A percentile compares a stretch with the other conserved stretches of the same genome.
phyloP scores from a whole-genome alignment of 768 basidiomycete species.

The Asterophora parasitica region DNA sequence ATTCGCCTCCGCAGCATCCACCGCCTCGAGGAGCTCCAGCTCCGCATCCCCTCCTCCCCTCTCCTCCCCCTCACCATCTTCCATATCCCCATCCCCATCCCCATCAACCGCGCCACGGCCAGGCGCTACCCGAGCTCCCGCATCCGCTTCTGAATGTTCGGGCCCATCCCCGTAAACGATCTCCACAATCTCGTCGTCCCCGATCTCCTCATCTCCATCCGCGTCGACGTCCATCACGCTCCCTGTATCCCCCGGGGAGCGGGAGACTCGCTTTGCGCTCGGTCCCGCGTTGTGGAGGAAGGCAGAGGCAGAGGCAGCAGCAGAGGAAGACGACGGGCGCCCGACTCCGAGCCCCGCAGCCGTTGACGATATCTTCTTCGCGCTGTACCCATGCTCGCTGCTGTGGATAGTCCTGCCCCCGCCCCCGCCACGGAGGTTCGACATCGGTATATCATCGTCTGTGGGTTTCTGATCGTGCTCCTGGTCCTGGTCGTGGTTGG shows the following conservation, averaged over 20 bases:
- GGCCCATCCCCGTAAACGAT: conserved; percentile 17
- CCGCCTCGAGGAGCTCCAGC: conserved; percentile 46
- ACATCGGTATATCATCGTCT: neutral
- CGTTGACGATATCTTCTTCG: too few species aligned
- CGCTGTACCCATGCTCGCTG: too few species aligned
- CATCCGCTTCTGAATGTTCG: too few species aligned
- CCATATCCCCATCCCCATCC: conserved; percentile 5
- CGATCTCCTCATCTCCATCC: conserved; percentile 36
- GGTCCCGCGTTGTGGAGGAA: too few species aligned
- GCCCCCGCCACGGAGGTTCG: too few species aligned
- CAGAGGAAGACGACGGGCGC: too few species aligned
- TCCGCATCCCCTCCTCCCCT: conserved; percentile 30
- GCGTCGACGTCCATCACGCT: conserved; percentile 22
- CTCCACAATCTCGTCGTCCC: conserved; percentile 28
- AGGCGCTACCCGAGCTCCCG: too few species aligned
- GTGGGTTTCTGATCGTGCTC: too few species aligned
- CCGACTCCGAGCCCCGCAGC: too few species aligned
- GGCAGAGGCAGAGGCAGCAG: too few species aligned
- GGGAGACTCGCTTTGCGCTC: neutral
- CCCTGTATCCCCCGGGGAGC: neutral
- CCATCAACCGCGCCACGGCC: too few species aligned
- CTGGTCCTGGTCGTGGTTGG: neutral
- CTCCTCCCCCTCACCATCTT: neutral
- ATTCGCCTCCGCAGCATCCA: conserved; percentile 44
- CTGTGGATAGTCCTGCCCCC: too few species aligned